phyloP scores from a whole-genome alignment of 176 grass and related monocot species.

The Microstegium vimineum region DNA sequence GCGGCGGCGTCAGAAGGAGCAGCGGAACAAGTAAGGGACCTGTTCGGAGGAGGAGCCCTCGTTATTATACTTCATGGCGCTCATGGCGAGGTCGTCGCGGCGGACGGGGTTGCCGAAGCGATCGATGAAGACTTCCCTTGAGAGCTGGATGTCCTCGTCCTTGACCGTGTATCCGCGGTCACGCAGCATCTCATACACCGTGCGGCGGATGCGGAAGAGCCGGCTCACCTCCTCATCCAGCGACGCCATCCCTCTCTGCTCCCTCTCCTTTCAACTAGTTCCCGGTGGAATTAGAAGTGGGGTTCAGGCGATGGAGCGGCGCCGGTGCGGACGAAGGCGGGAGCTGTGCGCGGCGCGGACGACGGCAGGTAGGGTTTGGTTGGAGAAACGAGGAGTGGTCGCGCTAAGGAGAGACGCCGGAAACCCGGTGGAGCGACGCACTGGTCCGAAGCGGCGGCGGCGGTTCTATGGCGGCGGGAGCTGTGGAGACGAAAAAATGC shows the following conservation, averaged over 20 bases:
- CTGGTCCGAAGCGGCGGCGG: neutral
- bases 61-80: conserved; percentile 15
- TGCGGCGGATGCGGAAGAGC: conserved; percentile 64
- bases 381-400: no score
- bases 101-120: conserved; percentile 39
- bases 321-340: neutral
- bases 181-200: conserved; percentile 70
- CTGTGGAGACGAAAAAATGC: conserved; percentile 13
- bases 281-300: neutral
- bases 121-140: conserved; percentile 25
- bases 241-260: conserved; percentile 25
- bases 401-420: neutral
- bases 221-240: conserved; percentile 53
- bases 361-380: conserved; percentile 30
- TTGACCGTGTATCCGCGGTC: conserved; percentile 55
- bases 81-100: conserved; percentile 57
- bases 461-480: no score
- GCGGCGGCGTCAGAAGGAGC: neutral
- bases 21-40: conserved; percentile 17
- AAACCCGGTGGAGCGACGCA: neutral
- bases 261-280: no score
- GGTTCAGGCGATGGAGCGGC: neutral
- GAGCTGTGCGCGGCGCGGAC: neutral
- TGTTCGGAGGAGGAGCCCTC: conserved; percentile 14
- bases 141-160: conserved; percentile 13